Evolutionary conservation across 371 early-diverging fungal species (phyloP), one percentile per base, ranked within the genome.

Genomic region (Batrachochytrium dendrobatidis): DNA sequence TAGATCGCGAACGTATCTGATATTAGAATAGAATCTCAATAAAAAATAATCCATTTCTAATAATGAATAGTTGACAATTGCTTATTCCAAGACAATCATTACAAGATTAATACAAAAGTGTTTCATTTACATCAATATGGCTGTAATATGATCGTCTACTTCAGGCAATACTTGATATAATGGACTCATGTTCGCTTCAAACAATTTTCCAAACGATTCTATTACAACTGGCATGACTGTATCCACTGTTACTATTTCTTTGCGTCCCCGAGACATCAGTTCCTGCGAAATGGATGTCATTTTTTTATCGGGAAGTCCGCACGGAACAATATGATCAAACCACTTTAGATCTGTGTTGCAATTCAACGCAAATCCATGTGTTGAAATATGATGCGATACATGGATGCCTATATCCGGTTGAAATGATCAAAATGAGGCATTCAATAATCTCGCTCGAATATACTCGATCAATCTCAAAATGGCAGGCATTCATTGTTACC

Each of bases 341-440:
- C 89, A 94, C 7, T 39, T 45, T 44, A 97, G 72, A 68, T 94
- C 92, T 0, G 86, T 85, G 61, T 86, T 79, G 69, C 92, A 92
- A 65, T 97, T 97, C 32, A 97, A 75, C 0, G 96, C 94, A 55
- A 95, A 80, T 3, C 98, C 98, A 71, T 96, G 96, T 10, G 82
- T 84, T 17, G 94, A 92, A n/a, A 95, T 85, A 66, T 90, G 90
- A 3, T 86, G 77, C 53, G 86, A 86, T 3, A 94, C 80, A 56
- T 93, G 92, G n/a, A 94, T 85, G 26, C 95, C 92, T 83, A 74
- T 34, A 30, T 48, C 43, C n/a, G 22, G 3, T 45, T 7, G 28
- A 29, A 4, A 44, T 6, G 7, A 44, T 44, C 35, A 34, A 22
- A 5, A 8, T 49, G 45, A 43, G 46, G n/a, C 39, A 15, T 20